Conservation (phyloP, 75 land plant species). For the Chamaecyparis obtusa region DNA sequence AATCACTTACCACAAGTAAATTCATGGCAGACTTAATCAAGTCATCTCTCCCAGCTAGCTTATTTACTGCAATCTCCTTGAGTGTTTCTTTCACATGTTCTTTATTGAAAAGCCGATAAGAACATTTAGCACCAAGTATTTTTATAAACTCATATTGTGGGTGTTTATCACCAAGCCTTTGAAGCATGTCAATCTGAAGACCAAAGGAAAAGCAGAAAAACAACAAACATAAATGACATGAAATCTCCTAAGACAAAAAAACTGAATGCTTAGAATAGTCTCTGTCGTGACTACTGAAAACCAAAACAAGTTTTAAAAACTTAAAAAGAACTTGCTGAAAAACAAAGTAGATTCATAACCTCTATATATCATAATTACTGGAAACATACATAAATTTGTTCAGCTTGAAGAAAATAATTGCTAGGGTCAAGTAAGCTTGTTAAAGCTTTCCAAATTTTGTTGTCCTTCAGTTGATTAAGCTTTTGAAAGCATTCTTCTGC, state of each 20-base stretch:
- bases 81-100: constrained; percentile 62
- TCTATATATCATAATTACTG: background rate
- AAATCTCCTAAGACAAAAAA: background rate
- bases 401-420: constrained; percentile 39
- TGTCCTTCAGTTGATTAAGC: constrained; percentile 71
- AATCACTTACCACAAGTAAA: constrained; percentile 51
- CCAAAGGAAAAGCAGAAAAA: background rate
- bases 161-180: constrained; percentile 64
- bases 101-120: constrained; percentile 64
- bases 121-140: constrained; percentile 53
- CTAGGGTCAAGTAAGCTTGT: constrained; percentile 57
- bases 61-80: constrained; percentile 27
- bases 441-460: constrained; percentile 61
- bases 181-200: constrained; percentile 68
- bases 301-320: background rate
- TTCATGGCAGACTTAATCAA: constrained; percentile 52
- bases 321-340: constrained; percentile 20
- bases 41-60: constrained; percentile 32
- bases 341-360: background rate
- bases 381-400: constrained; percentile 35
- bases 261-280: background rate
- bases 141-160: constrained; percentile 61
- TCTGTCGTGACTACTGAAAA: background rate
- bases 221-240: background rate
- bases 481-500: constrained; percentile 63